A percentile compares a stretch with the other conserved stretches of the same genome.
These are phyloP conservation scores for Triticum monococcum DNA, from an alignment of 176 grass and related monocot species.

Conservation along the genomic window DNA sequence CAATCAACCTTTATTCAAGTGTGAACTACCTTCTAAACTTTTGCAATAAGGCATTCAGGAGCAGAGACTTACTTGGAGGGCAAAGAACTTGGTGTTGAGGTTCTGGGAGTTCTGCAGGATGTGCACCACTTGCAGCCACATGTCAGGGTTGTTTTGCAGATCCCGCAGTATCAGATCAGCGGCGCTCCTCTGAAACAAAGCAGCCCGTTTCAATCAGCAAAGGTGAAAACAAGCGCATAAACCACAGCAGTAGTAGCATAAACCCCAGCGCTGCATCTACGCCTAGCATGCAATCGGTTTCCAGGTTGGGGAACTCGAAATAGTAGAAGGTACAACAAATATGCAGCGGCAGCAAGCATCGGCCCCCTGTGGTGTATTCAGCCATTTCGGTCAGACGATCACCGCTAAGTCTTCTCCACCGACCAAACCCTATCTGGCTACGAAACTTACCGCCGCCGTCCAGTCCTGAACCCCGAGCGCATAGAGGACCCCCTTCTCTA, in stretches of 20 bases:
- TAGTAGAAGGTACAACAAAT: background rate
- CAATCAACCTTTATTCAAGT: background rate
- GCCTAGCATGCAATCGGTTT: background rate
- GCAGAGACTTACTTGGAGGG: constrained; percentile 72
- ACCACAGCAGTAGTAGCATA: background rate
- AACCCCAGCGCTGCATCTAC: background rate
- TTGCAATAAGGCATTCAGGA: background rate
- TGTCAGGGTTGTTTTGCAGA: constrained; percentile 93
- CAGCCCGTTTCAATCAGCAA: background rate
- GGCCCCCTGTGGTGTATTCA: too few relatives aligned
- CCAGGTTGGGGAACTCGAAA: background rate
- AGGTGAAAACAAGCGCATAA: background rate
- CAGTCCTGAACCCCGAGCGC: background rate
- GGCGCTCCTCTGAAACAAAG: constrained; percentile 70
- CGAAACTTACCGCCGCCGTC: background rate
- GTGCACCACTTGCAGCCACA: constrained; percentile 97
- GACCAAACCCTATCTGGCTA: background rate
- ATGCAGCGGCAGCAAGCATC: background rate
- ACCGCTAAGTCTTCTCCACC: background rate
- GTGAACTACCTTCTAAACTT: background rate
- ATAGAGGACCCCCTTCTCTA: background rate
- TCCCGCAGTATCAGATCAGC: constrained; percentile 93
- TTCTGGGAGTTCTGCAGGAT: constrained; percentile 93
- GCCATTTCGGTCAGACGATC: background rate
- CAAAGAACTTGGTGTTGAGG: constrained; percentile 98